Conservation (phyloP, 225 moss, liverwort and hornwort species). For the Physcomitrellopsis africana region DNA sequence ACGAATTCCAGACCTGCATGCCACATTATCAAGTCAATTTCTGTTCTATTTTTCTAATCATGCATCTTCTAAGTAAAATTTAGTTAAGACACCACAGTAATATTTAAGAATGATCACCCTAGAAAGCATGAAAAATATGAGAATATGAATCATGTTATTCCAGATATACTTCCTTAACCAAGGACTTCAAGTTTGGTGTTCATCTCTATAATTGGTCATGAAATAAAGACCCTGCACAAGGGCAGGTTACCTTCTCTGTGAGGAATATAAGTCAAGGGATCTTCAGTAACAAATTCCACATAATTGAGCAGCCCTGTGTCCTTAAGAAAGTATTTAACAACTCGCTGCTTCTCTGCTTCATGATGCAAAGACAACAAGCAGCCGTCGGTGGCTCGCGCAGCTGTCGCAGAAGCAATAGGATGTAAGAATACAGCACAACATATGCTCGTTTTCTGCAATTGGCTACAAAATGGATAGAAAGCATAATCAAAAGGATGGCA, state of each 20-base stretch:
- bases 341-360: slow-evolving; percentile 56
- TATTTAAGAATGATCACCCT: neutral
- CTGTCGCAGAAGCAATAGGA: slow-evolving; percentile 46
- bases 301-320: slow-evolving; percentile 46
- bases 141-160: neutral
- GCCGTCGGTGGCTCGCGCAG: slow-evolving; percentile 56
- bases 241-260: slow-evolving; percentile 46
- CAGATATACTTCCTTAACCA: slow-evolving; percentile 12
- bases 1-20: slow-evolving; percentile 55
- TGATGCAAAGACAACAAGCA: slow-evolving; percentile 56
- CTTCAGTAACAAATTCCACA: slow-evolving; percentile 59
- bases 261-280: slow-evolving; percentile 53
- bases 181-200: neutral
- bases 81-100: neutral
- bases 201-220: slow-evolving; percentile 1
- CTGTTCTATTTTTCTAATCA: neutral
- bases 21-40: slow-evolving; percentile 29
- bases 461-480: neutral
- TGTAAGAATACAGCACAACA: slow-evolving; percentile 18
- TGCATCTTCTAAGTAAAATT: neutral
- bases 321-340: slow-evolving; percentile 48
- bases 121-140: neutral
- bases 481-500: neutral
- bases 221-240: slow-evolving; percentile 25
- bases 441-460: neutral